These are phyloP conservation scores for Volvox africanus DNA, from an alignment of 139 green algal species.

Conservation along the genomic window DNA sequence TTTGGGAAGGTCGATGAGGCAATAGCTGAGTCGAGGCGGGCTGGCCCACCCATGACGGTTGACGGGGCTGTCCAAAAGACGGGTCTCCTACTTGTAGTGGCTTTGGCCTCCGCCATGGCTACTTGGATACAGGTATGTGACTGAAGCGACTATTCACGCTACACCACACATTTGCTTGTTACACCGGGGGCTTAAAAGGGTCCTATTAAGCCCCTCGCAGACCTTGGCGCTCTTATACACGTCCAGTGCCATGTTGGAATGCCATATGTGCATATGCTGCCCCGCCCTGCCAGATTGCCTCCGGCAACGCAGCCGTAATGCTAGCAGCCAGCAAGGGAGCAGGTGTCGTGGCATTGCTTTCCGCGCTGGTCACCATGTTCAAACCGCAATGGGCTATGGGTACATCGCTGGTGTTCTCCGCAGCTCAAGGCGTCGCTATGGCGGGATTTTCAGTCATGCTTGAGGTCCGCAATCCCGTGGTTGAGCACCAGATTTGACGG, in stretches of 20 bases:
- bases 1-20: conserved; percentile 51
- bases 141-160: too few species aligned
- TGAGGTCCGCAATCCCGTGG: conserved; percentile 1
- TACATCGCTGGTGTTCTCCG: conserved; percentile 59
- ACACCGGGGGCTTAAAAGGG: too few species aligned
- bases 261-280: too few species aligned
- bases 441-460: conserved; percentile 53
- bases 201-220: too few species aligned
- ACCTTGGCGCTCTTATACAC: too few species aligned
- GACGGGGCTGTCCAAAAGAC: conserved; percentile 67
- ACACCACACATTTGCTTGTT: too few species aligned
- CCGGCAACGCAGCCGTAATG: conserved; percentile 48
- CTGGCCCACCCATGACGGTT: conserved; percentile 56
- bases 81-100: conserved; percentile 56
- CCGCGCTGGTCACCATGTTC: conserved; percentile 68
- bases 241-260: too few species aligned
- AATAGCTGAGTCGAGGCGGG: conserved; percentile 9
- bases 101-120: conserved; percentile 30
- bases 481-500: too few species aligned
- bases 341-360: conserved; percentile 59
- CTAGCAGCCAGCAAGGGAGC: conserved; percentile 54
- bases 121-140: conserved; percentile 61
- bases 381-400: conserved; percentile 63
- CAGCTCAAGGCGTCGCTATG: conserved; percentile 63
- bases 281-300: conserved; percentile 50